Evolutionary conservation across 1,139 yeast species (phyloP).

Genomic region (Taphrina communis): DNA sequence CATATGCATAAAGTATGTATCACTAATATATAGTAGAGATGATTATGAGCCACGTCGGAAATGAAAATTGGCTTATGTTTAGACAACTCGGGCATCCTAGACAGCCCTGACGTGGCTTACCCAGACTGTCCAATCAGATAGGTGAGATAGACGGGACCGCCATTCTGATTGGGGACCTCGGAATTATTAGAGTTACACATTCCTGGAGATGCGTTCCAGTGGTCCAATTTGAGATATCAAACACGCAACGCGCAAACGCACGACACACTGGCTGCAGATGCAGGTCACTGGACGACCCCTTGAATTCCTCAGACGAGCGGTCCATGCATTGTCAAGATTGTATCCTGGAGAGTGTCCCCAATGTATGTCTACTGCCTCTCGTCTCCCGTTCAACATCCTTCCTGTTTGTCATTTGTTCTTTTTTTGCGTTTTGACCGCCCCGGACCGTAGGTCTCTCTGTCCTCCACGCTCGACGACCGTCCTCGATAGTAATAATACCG

Average conservation of each 20-base stretch:
- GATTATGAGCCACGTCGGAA: too few relatives aligned
- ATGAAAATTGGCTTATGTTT: too few relatives aligned
- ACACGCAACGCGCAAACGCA: too few relatives aligned
- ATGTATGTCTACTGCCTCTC: background rate
- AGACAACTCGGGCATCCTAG: too few relatives aligned
- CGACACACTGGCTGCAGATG: background rate
- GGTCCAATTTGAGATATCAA: background rate
- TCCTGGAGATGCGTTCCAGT: constrained; percentile 20
- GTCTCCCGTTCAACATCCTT: background rate
- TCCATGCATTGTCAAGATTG: background rate
- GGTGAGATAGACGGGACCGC: background rate
- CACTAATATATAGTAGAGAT: too few relatives aligned
- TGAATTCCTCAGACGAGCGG: constrained; percentile 16
- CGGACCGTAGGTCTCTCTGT: background rate
- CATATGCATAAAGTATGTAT: too few relatives aligned
- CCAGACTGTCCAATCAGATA: too few relatives aligned
- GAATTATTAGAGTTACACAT: background rate
- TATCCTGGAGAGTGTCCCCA: too few relatives aligned
- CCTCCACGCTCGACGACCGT: background rate
- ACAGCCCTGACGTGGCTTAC: too few relatives aligned
- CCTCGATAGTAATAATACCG: background rate
- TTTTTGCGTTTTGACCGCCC: too few relatives aligned
- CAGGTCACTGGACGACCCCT: constrained; percentile 4
- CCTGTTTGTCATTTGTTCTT: too few relatives aligned
- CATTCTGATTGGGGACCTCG: too few relatives aligned